Base-by-base conservation (phyloP, 768 basidiomycete species). In the Pisolithus albus region DNA sequence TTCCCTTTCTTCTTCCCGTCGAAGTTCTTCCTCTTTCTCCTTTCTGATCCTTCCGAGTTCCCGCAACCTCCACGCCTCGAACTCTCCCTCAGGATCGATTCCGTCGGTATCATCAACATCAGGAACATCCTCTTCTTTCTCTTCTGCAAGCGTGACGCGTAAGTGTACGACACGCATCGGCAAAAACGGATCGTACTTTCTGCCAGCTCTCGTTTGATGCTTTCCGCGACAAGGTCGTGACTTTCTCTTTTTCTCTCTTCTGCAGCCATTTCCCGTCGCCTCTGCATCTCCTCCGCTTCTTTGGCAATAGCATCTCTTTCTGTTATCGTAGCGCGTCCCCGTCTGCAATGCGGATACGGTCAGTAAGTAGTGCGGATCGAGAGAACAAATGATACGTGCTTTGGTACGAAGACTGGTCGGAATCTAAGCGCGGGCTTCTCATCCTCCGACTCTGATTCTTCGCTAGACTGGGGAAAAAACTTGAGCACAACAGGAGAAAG, bases 81-180 rank as follows among this genome's bases (percentile, higher is more conserved):
- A 99, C 67, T 98, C 96, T 48, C 67, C 83, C 15, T 80, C 77
- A 2, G 93, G 89, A 61, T 97, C 93, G 45, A 93, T 64, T 1
- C 90, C 95, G 61, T 99, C 96, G 5, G 91, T 88, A 66, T 99
- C 96, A 69, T 98, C 94, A 0, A 98, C 79, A 55, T 97, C 93
- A 2, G 89, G 88, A 32, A 88, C 70, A 18, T 83, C 67, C 23
- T 86, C 87, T 51, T 88, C 83, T 56, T 90, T 92, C 67, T 97
- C 92, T 77, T 92, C 95, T 98, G 59, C 28, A 15, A 43, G 13
- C 19, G 49, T 23, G 24, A 23, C 24, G 21, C 13, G 34, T 19
- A 16, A 45, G 38, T 19, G 42, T 56, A 36, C 44, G 5, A 32
- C 51, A 51, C 47, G 26, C 23, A 34, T 45, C 28, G 6, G 30